Conservation (phyloP, 495 filamentous ascomycete genomes). For the Lophiotrema nucula region DNA sequence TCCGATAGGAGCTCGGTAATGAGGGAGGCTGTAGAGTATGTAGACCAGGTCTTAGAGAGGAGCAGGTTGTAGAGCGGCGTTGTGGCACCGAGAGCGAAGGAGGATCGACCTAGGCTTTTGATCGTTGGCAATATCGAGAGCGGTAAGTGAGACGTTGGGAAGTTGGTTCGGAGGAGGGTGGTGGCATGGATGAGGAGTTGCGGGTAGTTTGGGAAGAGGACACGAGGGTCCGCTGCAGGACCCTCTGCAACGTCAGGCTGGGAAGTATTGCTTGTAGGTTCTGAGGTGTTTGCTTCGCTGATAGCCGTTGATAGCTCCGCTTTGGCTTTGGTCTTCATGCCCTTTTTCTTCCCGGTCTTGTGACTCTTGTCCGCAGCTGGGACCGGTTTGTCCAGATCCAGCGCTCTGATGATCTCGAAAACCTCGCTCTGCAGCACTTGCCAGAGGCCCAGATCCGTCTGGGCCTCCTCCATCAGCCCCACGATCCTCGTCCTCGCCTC, state of each 20-base stretch:
- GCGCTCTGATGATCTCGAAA: slow-evolving; percentile 29
- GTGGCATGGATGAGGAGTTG: slow-evolving; percentile 62
- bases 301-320: slow-evolving; percentile 22
- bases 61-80: slow-evolving; percentile 74
- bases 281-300: slow-evolving; percentile 14
- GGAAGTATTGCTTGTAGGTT: background rate
- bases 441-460: slow-evolving; percentile 70
- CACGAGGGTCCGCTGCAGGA: slow-evolving; percentile 44
- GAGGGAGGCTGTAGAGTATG: slow-evolving; percentile 58
- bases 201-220: slow-evolving; percentile 69
- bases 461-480: slow-evolving; percentile 48
- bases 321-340: slow-evolving; percentile 20
- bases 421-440: slow-evolving; percentile 66
- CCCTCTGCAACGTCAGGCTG: background rate
- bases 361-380: slow-evolving; percentile 30
- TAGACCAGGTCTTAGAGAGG: slow-evolving; percentile 61
- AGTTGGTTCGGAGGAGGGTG: slow-evolving; percentile 59
- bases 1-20: slow-evolving; percentile 66
- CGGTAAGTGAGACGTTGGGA: slow-evolving; percentile 60
- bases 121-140: slow-evolving; percentile 65
- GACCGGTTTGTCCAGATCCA: slow-evolving; percentile 30
- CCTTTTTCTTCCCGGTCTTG: slow-evolving; percentile 12
- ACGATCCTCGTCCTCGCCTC: slow-evolving; percentile 43
- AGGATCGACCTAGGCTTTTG: slow-evolving; percentile 66
- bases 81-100: slow-evolving; percentile 70